Percentiles rank a stretch among this genome's conserved stretches.
Evolutionary conservation across 306 rosid species (phyloP).

Genomic region (Ormosia emarginata): DNA sequence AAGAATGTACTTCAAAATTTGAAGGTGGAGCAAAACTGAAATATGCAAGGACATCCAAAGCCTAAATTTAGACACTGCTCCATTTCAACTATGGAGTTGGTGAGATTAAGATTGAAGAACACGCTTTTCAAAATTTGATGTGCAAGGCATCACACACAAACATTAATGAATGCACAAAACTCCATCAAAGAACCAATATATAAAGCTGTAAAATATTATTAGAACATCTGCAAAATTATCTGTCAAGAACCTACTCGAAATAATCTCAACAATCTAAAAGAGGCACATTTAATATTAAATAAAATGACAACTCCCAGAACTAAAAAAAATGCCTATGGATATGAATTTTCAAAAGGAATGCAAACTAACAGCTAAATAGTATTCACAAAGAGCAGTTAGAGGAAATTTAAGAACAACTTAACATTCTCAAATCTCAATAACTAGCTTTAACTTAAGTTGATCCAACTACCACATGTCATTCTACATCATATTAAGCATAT

Average conservation of each 20-base stretch:
- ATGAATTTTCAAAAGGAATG: neutral
- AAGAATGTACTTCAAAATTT: constrained; percentile 6
- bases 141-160: neutral
- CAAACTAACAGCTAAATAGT: neutral
- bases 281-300: neutral
- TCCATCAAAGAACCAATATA: neutral
- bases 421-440: neutral
- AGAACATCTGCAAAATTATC: neutral
- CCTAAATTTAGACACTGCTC: neutral
- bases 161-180: neutral
- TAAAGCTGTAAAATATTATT: neutral
- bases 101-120: neutral
- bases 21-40: neutral
- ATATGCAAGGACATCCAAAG: neutral
- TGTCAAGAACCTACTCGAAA: neutral
- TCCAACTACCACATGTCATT: neutral
- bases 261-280: neutral
- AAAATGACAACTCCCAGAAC: neutral
- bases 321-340: neutral
- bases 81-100: neutral
- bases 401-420: neutral
- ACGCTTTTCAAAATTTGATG: neutral
- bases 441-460: neutral
- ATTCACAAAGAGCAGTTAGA: neutral
- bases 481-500: neutral